phyloP scores from a whole-genome alignment of 768 basidiomycete genomes.

The Exidia glandulosa region DNA sequence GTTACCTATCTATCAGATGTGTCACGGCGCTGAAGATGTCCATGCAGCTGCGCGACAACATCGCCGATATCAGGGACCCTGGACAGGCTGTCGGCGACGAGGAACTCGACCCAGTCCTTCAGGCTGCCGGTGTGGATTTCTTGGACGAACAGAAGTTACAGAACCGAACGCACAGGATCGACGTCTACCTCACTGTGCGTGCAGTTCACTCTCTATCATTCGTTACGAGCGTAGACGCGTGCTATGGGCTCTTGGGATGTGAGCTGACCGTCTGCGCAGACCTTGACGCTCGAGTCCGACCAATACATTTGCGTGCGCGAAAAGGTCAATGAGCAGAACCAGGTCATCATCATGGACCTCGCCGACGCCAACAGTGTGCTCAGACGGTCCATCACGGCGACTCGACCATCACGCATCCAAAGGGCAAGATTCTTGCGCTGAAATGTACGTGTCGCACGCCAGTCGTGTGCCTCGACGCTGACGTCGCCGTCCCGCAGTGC shows the following conservation, averaged over 20 bases:
- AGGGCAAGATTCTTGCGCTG: constrained; percentile 90
- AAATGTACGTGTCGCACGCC: constrained; percentile 47
- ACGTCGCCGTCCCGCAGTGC: no score
- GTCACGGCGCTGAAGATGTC: background rate
- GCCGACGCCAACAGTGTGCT: constrained; percentile 95
- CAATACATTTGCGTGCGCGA: constrained; percentile 97
- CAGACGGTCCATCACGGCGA: constrained; percentile 93
- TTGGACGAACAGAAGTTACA: background rate
- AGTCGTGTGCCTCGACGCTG: background rate
- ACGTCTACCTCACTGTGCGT: background rate
- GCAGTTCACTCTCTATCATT: background rate
- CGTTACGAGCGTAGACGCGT: no score
- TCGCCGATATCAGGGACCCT: constrained; percentile 25
- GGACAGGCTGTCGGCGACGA: constrained; percentile 14
- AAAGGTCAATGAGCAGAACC: constrained; percentile 88
- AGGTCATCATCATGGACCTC: constrained; percentile 98
- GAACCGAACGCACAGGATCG: background rate
- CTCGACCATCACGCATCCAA: constrained; percentile 96
- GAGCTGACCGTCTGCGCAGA: constrained; percentile 33
- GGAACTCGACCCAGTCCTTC: constrained; percentile 7
- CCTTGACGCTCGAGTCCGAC: constrained; percentile 92
- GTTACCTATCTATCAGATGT: background rate
- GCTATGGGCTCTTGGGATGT: constrained; percentile 13
- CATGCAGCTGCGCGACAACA: constrained; percentile 27
- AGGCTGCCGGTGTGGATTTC: background rate